These are phyloP conservation scores for Coemansia sp. DNA, from an alignment of 192 early-diverging fungal genomes.

Conservation along the genomic window DNA sequence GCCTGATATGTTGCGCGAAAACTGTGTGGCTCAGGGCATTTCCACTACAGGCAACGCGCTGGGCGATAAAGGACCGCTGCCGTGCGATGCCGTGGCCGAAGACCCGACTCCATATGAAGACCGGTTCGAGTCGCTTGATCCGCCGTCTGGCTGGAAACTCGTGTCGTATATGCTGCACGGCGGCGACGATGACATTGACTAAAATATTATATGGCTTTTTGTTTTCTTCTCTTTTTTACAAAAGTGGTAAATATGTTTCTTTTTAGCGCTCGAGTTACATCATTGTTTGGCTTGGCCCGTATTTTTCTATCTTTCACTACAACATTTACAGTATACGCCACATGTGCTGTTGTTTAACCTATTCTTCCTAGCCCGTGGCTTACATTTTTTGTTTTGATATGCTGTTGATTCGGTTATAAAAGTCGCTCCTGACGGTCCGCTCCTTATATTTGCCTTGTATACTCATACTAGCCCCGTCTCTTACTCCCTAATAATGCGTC, in stretches of 20 bases:
- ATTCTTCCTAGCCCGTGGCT: too few relatives aligned
- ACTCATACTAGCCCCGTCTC: too few relatives aligned
- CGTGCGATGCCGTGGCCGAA: constrained; percentile 47
- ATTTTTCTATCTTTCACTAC: too few relatives aligned
- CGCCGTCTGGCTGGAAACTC: constrained; percentile 39
- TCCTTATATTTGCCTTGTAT: too few relatives aligned
- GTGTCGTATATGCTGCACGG: constrained; percentile 42
- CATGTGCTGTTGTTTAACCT: too few relatives aligned
- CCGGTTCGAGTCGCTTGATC: constrained; percentile 35
- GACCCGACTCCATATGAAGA: constrained; percentile 43
- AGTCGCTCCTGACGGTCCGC: too few relatives aligned
- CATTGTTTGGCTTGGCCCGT: too few relatives aligned
- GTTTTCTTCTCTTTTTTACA: background rate
- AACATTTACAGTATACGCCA: too few relatives aligned
- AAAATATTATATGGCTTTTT: constrained; percentile 1
- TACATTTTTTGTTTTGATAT: too few relatives aligned
- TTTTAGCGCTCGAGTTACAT: too few relatives aligned
- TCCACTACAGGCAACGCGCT: constrained; percentile 66
- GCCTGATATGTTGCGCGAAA: constrained; percentile 56
- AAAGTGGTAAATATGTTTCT: too few relatives aligned
- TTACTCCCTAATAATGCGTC: background rate
- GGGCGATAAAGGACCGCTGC: constrained; percentile 62
- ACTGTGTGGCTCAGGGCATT: constrained; percentile 66
- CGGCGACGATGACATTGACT: background rate
- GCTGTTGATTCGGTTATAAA: too few relatives aligned